Evolutionary conservation across 495 filamentous ascomycete species (phyloP), one percentile per base, ranked within the genome.

Genomic region (Tirmania nivea): DNA sequence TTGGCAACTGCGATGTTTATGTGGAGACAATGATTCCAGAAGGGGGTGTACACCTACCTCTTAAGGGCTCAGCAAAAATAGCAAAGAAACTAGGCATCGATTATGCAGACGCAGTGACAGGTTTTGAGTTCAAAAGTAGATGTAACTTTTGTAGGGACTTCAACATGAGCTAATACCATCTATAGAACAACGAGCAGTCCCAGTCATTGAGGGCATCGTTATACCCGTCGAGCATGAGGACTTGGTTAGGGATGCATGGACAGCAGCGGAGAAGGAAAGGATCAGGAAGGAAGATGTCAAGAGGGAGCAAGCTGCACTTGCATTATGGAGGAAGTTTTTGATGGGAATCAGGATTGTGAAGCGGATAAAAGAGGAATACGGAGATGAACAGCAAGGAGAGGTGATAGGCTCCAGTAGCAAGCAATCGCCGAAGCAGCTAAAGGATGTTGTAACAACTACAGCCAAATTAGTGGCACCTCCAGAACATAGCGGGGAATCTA

Each of bases 1-100:
- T 86, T 61, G 88, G 89, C 8, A 99, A 99, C 64, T 95, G 95
- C 57, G 92, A 99, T 67, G 78, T 94, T 57, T 99, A 88, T 62
- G 87, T 83, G 3, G 80, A 85, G 48, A 84, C 80, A 53, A 96
- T 99, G 89, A 80, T 94, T 16, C 90, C 90, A 1, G 60, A 70
- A 47, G 90, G 79, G 1, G 87, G 89, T 7, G 73, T 83, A 10
- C 90, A 99, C 65, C 71, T 99, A 17, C 83, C 82, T 0, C 76
- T 79, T 48, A 76, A 80, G 37, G 84, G 86, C 4, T 81, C 80
- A 0, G 79, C 78, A 42, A 78, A 76, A 51, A 70, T 96, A 10
- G 94, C 88, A 58, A 88, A 83, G 60, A 78, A 80, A 54, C 72
- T 99, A 2, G 78, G 76, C 14, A 80, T 99, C 39, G 84, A 93